phyloP scores from a whole-genome alignment of 2,329 filamentous ascomycete genomes.

The Cercospora canescens region DNA sequence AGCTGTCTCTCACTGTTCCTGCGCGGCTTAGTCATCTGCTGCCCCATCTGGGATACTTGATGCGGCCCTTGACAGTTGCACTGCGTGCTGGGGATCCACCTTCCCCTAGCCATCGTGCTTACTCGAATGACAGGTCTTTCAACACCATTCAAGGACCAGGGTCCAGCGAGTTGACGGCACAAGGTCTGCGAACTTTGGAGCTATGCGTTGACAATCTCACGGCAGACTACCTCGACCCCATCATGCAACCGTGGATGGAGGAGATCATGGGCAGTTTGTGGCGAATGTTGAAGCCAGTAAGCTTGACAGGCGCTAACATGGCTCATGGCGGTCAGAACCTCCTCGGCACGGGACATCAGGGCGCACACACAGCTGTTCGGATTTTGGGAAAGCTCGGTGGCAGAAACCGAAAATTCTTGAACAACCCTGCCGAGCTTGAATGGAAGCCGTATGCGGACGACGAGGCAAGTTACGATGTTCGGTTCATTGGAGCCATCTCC shows the following conservation, averaged over 20 bases:
- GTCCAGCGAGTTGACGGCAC: slow-evolving; percentile 76
- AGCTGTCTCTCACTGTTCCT: slow-evolving; percentile 93
- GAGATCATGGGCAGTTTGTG: slow-evolving; percentile 97
- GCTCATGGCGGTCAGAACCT: slow-evolving; percentile 20
- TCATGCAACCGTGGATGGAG: slow-evolving; percentile 98
- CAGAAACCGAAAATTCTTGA: slow-evolving; percentile 93
- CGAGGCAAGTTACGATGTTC: slow-evolving; percentile 80
- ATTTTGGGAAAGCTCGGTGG: slow-evolving; percentile 96
- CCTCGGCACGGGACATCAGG: slow-evolving; percentile 65
- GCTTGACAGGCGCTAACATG: slow-evolving; percentile 63
- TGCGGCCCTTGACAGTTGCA: slow-evolving; percentile 96
- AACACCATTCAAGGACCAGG: slow-evolving; percentile 26
- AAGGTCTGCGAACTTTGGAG: slow-evolving; percentile 89
- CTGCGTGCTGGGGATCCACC: slow-evolving; percentile 70
- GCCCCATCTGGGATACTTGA: slow-evolving; percentile 92
- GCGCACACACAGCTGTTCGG: slow-evolving; percentile 95
- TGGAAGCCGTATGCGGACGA: slow-evolving; percentile 89
- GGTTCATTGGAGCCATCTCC: slow-evolving; percentile 83
- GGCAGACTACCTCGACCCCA: slow-evolving; percentile 94
- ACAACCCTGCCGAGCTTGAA: slow-evolving; percentile 77
- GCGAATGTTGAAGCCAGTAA: slow-evolving; percentile 89
- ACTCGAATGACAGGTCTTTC: slow-evolving; percentile 25
- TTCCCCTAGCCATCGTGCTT: slow-evolving; percentile 37
- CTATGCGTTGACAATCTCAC: slow-evolving; percentile 98
- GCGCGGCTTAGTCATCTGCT: slow-evolving; percentile 91